Conservation (phyloP, 2,329 filamentous ascomycete species). For the Emergomyces pasteurianus region DNA sequence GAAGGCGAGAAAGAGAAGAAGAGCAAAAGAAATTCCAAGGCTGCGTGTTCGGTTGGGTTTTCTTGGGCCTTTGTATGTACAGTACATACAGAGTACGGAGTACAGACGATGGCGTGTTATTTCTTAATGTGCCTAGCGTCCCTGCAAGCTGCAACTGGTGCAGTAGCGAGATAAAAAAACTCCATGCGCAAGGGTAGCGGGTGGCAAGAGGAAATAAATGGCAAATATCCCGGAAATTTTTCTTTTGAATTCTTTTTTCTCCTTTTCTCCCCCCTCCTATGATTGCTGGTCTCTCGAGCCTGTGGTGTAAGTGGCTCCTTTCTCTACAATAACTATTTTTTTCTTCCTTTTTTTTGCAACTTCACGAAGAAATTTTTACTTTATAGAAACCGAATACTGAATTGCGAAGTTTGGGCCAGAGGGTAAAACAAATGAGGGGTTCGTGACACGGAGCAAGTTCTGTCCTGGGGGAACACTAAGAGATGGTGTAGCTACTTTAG, state of each 20-base stretch:
- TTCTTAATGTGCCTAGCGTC: background rate
- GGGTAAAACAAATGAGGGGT: too few relatives aligned
- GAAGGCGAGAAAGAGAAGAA: too few relatives aligned
- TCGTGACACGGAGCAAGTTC: background rate
- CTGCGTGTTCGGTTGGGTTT: too few relatives aligned
- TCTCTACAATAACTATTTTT: background rate
- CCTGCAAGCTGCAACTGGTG: background rate
- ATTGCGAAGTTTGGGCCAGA: too few relatives aligned
- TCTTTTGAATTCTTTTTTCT: background rate
- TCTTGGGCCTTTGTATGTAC: too few relatives aligned
- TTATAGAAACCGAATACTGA: too few relatives aligned
- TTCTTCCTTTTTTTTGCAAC: too few relatives aligned
- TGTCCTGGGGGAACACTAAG: background rate
- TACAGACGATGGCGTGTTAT: too few relatives aligned
- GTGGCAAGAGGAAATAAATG: background rate
- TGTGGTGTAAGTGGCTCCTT: background rate
- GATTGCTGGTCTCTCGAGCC: too few relatives aligned
- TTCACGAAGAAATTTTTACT: too few relatives aligned
- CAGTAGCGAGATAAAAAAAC: background rate
- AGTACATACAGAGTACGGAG: too few relatives aligned
- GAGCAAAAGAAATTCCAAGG: too few relatives aligned
- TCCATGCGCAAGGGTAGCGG: background rate
- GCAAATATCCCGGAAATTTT: background rate
- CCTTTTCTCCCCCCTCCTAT: background rate
- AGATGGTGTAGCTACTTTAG: background rate